A percentile compares a stretch with the other conserved stretches of the same genome.
phyloP scores from a whole-genome alignment of 768 basidiomycete genomes.

The Psilocybe azurescens region DNA sequence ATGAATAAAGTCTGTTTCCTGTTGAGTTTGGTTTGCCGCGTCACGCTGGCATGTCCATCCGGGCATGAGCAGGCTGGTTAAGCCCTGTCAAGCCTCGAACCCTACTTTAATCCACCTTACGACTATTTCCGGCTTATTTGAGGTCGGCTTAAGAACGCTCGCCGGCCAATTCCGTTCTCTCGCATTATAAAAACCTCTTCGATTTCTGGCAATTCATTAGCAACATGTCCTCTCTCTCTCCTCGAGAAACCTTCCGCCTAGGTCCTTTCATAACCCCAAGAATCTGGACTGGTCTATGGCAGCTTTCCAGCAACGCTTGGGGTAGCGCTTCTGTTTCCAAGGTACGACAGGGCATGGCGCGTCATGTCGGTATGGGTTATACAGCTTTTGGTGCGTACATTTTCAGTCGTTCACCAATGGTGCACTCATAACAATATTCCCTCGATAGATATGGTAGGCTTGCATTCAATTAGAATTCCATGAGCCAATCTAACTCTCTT shows the following conservation, averaged over 20 bases:
- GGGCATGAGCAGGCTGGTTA: background rate
- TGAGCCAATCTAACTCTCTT: background rate
- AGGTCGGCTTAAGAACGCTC: constrained; percentile 19
- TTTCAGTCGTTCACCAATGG: constrained; percentile 3
- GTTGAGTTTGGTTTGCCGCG: constrained; percentile 13
- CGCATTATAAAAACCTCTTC: constrained; percentile 19
- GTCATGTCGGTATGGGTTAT: constrained; percentile 65
- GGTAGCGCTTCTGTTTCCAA: constrained; percentile 71
- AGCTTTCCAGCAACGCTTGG: constrained; percentile 87
- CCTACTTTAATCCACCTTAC: constrained; percentile 11
- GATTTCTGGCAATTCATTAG: background rate
- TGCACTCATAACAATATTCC: background rate
- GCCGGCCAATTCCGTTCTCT: constrained; percentile 19
- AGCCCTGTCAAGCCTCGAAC: constrained; percentile 3
- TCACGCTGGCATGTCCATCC: constrained; percentile 13
- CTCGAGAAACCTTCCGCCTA: constrained; percentile 54
- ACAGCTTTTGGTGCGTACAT: constrained; percentile 59
- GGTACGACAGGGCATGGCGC: constrained; percentile 70
- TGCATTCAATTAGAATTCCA: background rate
- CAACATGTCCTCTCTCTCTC: constrained; percentile 25
- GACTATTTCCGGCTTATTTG: constrained; percentile 17
- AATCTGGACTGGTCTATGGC: constrained; percentile 84
- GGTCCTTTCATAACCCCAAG: constrained; percentile 66
- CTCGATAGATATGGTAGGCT: constrained; percentile 44
- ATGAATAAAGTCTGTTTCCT: constrained; percentile 24